phyloP scores from a whole-genome alignment of 176 grass and related monocot species.

The Ensete glaucum region DNA sequence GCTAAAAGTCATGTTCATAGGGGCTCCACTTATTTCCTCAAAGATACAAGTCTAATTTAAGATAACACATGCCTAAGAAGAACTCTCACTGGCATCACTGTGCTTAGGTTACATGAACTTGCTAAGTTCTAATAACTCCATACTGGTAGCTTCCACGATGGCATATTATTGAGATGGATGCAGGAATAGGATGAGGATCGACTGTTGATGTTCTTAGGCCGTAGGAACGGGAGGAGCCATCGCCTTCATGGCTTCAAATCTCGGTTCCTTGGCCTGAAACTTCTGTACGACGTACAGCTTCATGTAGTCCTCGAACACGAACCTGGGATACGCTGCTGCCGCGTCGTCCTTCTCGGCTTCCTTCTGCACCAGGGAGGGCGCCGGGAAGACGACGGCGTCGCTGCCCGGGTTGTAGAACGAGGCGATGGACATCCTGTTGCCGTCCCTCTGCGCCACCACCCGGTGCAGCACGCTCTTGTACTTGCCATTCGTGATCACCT shows the following conservation, averaged over 20 bases:
- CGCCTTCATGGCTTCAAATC: slow-evolving; percentile 67
- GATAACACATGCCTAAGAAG: too few relatives aligned
- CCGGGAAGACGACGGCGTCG: slow-evolving; percentile 70
- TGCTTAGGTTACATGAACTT: too few relatives aligned
- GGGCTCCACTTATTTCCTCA: too few relatives aligned
- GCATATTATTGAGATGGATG: too few relatives aligned
- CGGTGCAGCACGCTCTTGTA: slow-evolving; percentile 78
- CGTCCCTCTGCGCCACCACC: slow-evolving; percentile 50
- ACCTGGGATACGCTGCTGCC: slow-evolving; percentile 36
- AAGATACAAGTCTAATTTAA: too few relatives aligned
- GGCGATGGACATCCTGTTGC: slow-evolving; percentile 74
- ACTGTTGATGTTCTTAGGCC: background rate
- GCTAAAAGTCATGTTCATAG: too few relatives aligned
- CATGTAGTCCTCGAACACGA: slow-evolving; percentile 93
- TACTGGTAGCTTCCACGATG: too few relatives aligned
- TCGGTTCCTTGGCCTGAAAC: slow-evolving; percentile 73
- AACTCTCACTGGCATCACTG: too few relatives aligned
- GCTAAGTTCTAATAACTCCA: too few relatives aligned
- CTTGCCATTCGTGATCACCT: slow-evolving; percentile 72
- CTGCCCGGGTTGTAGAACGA: slow-evolving; percentile 77
- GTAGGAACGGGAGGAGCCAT: slow-evolving; percentile 43
- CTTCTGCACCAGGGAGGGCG: slow-evolving; percentile 36
- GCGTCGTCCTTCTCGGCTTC: slow-evolving; percentile 10
- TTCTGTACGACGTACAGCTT: slow-evolving; percentile 60
- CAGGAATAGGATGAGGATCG: too few relatives aligned